phyloP scores from a whole-genome alignment of 2,329 filamentous ascomycete species.

The Calonectria naviculata region DNA sequence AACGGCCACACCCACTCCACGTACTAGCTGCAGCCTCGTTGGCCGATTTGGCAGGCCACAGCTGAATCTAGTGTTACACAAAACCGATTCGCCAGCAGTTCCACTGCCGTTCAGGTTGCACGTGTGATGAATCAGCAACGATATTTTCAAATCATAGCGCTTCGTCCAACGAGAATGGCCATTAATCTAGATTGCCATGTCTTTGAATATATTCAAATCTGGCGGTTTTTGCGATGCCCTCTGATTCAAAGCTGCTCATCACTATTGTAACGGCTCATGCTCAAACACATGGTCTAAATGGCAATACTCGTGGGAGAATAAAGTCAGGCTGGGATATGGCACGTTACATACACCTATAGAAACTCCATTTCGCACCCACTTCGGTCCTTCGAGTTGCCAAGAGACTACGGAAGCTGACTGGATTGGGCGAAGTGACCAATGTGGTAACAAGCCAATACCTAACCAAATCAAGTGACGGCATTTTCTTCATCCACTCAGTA shows the following conservation, averaged over 20 bases:
- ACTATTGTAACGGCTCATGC: neutral
- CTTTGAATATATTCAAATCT: too few relatives aligned
- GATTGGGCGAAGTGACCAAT: neutral
- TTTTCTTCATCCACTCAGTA: neutral
- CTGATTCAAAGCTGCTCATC: neutral
- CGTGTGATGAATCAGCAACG: neutral
- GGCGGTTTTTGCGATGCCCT: too few relatives aligned
- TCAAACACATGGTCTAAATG: neutral
- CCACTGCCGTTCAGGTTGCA: too few relatives aligned
- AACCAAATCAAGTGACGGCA: neutral
- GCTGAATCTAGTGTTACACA: neutral
- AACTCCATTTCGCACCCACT: neutral
- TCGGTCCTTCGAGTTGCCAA: neutral
- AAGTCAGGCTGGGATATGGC: neutral
- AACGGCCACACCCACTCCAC: neutral
- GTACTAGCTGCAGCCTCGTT: neutral
- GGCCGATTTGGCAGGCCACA: neutral
- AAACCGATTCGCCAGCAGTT: neutral
- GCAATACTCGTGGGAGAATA: neutral
- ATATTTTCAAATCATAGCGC: neutral
- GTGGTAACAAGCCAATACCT: neutral
- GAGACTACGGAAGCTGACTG: neutral
- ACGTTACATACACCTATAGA: neutral
- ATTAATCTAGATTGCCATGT: too few relatives aligned
- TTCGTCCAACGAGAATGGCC: neutral